Conservation (phyloP, 768 basidiomycete genomes). For the Porphyrellus cyaneotinctus region DNA sequence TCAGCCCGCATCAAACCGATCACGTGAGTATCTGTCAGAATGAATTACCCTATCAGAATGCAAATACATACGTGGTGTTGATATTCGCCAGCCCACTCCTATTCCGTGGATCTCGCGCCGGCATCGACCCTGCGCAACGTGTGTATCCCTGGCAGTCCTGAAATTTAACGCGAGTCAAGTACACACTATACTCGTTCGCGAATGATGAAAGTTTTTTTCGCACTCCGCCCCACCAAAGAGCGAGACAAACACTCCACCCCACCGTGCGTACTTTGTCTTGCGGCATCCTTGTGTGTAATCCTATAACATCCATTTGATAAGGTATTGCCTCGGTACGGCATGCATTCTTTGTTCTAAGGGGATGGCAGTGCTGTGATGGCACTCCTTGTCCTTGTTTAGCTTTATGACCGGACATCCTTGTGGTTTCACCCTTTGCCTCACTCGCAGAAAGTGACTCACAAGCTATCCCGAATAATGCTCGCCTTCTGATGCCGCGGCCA, state of each 20-base stretch:
- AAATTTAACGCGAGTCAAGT: conserved; percentile 1
- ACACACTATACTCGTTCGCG: not conserved
- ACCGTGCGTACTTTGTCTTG: conserved; percentile 13
- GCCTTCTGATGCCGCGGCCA: not conserved
- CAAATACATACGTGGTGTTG: conserved; percentile 25
- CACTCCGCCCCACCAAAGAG: conserved; percentile 10
- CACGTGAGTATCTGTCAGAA: conserved; percentile 16
- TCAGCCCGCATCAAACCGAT: conserved; percentile 2
- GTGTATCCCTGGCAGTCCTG: conserved; percentile 7
- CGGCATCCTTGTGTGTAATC: conserved; percentile 1
- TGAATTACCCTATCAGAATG: conserved; percentile 25
- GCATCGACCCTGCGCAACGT: conserved; percentile 20
- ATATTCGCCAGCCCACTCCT: conserved; percentile 15
- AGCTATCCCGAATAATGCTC: conserved; percentile 13
- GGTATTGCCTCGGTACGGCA: conserved; percentile 1
- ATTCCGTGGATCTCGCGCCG: conserved; percentile 23
- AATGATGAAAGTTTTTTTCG: conserved; percentile 18
- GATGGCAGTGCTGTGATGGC: not conserved
- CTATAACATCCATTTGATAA: conserved; percentile 9
- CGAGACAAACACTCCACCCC: not conserved
- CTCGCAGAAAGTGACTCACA: conserved; percentile 3
- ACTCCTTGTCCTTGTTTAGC: conserved; percentile 7
- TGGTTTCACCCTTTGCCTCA: not conserved
- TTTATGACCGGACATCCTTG: conserved; percentile 12
- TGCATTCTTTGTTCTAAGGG: conserved; percentile 8